phyloP scores from a whole-genome alignment of 345 rosid genomes.

The Hibiscus trionum region DNA sequence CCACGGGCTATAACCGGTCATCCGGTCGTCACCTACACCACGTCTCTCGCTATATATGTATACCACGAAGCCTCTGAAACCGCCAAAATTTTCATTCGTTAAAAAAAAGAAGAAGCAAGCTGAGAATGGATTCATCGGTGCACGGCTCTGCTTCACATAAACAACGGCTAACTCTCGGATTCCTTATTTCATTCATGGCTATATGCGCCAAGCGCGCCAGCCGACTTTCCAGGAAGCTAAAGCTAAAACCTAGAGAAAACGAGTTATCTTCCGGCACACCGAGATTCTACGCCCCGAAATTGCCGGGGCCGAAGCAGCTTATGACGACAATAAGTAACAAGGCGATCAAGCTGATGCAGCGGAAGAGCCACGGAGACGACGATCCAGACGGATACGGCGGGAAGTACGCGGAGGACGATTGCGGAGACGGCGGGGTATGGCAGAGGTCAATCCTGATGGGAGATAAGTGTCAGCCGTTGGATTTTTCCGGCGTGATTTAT shows the following conservation, averaged over 20 bases:
- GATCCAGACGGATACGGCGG: not conserved
- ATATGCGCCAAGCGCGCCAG: constrained; percentile 50
- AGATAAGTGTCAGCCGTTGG: constrained; percentile 83
- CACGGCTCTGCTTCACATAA: constrained; percentile 24
- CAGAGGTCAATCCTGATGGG: constrained; percentile 86
- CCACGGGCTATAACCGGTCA: constrained; percentile 10
- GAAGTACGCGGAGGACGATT: constrained; percentile 17
- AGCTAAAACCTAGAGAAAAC: constrained; percentile 3
- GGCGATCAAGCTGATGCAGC: constrained; percentile 39
- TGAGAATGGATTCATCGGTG: constrained; percentile 24
- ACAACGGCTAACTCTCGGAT: constrained; percentile 32
- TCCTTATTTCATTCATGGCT: constrained; percentile 44
- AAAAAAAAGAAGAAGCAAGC: too few relatives aligned
- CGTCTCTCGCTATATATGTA: not conserved
- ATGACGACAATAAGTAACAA: constrained; percentile 46
- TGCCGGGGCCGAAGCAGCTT: constrained; percentile 43
- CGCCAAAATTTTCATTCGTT: not conserved
- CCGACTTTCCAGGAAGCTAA: constrained; percentile 39
- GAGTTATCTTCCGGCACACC: not conserved
- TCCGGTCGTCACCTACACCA: not conserved
- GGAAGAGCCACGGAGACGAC: constrained; percentile 18
- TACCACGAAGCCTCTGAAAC: not conserved
- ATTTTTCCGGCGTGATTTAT: constrained; percentile 80
- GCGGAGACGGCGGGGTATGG: constrained; percentile 84
- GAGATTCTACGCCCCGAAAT: not conserved